phyloP scores from a whole-genome alignment of 306 rosid genomes.

The Amphicarpaea edgeworthii region DNA sequence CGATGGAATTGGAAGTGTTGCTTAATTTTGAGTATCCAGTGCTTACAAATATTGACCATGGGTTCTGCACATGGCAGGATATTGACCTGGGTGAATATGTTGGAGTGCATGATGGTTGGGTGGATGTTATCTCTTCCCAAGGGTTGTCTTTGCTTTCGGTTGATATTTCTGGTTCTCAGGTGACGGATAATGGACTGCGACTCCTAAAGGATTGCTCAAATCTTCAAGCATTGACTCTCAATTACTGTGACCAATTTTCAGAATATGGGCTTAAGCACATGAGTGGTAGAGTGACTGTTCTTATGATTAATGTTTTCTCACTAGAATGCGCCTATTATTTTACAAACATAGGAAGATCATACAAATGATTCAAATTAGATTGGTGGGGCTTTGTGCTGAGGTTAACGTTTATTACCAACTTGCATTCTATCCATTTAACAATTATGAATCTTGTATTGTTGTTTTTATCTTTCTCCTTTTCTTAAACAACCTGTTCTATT shows the following conservation, averaged over 20 bases:
- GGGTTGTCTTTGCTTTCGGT: constrained; percentile 66
- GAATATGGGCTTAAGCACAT: constrained; percentile 68
- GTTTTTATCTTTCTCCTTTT: constrained; percentile 10
- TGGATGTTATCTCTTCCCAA: constrained; percentile 72
- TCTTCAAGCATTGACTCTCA: constrained; percentile 63
- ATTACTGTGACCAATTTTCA: constrained; percentile 67
- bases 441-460: not conserved
- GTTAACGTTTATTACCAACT: constrained; percentile 10
- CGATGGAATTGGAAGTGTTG: constrained; percentile 40
- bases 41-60: not conserved
- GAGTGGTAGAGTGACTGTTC: constrained; percentile 56
- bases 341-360: not conserved
- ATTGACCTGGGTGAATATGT: constrained; percentile 64
- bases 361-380: constrained; percentile 10
- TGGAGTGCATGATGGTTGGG: constrained; percentile 73
- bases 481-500: not conserved
- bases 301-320: constrained; percentile 2
- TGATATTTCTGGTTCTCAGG: constrained; percentile 72
- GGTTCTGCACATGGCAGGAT: constrained; percentile 59
- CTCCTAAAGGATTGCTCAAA: constrained; percentile 62
- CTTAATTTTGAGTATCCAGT: constrained; percentile 31
- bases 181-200: constrained; percentile 64
- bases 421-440: constrained; percentile 13
- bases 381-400: constrained; percentile 23
- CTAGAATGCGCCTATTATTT: constrained; percentile 21